These are phyloP conservation scores for Carex parvula DNA, from an alignment of 176 grass and related monocot genomes.

Conservation along the genomic window DNA sequence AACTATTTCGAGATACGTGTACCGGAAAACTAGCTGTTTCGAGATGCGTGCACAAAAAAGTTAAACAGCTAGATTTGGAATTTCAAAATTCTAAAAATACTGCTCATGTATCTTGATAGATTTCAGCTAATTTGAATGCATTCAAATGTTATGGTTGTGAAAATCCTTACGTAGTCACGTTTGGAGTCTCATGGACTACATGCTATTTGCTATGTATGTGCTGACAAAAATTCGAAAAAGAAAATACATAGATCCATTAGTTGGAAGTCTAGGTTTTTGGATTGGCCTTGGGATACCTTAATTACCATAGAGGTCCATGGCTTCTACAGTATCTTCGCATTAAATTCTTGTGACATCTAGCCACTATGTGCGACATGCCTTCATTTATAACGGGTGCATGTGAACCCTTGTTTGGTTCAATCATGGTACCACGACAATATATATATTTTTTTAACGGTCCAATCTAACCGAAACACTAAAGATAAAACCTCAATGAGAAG, in stretches of 20 bases:
- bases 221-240: not conserved
- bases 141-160: not conserved
- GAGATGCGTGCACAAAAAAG: too few species aligned
- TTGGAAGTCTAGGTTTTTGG: not conserved
- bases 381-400: constrained; percentile 18
- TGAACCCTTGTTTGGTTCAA: constrained; percentile 1
- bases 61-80: too few species aligned
- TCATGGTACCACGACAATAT: not conserved
- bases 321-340: not conserved
- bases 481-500: not conserved
- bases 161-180: not conserved
- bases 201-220: not conserved
- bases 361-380: not conserved
- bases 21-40: too few species aligned
- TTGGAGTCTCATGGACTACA: not conserved
- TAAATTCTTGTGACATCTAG: constrained; percentile 15
- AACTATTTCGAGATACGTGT: too few species aligned
- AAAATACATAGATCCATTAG: not conserved
- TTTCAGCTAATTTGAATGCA: too few species aligned
- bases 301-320: constrained; percentile 7
- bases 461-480: not conserved
- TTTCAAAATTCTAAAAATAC: too few species aligned
- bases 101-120: too few species aligned
- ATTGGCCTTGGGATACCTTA: constrained; percentile 7
- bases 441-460: not conserved